Base-by-base conservation (phyloP, 352 stramenopile species). In the Phytopythium mirpurense region DNA sequence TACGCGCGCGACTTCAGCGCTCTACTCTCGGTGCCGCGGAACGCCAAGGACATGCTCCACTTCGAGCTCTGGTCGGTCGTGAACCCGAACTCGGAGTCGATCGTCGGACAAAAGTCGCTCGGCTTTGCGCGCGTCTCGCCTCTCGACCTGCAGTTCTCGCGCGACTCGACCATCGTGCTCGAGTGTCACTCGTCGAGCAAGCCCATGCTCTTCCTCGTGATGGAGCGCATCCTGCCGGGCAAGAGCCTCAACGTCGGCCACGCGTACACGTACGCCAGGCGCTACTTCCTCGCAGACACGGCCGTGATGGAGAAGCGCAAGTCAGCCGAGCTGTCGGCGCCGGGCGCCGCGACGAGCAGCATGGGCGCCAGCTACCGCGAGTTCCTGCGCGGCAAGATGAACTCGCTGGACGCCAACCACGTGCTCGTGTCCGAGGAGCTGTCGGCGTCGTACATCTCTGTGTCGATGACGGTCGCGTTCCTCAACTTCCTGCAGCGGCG, bases 371-470 rank as follows among this genome's bases (percentile, higher is more conserved):
- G 64, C 40, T 88, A 88, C 53, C 70, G 60, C 14, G 67, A 80
- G n/a, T 83, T 88, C 72, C 57, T 88, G 31, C 78, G 76, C 19
- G 67, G 80, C 18, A 63, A 80, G 34, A 51, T 72, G 24, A 67
- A 85, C 41, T 78, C 76, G 0, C 59, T 60, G 6, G 75, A 79
- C 12, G 67, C 75, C 5, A 87, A 62, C 11, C 83, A 95, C 46
- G 70, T 92, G 27, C 80, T 92, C 26, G 75, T 95, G 24, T 79
- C 84, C 5, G 84, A 95, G 44, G 84, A 95, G 59, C 57, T 95
- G 21, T 93, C 80, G 26, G 66, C 76, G 2, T 90, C 80, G 16
- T 90, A 89, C 53, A 86, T 83, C 18, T 90, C 80, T 1, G 70
- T 95, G n/a, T 90, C 80, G 11, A 82, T 95, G 46, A 79, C 77